A percentile compares a stretch with the other conserved stretches of the same genome.
phyloP scores from a whole-genome alignment of 2,329 filamentous ascomycete species.

The Botrytis paeoniae region DNA sequence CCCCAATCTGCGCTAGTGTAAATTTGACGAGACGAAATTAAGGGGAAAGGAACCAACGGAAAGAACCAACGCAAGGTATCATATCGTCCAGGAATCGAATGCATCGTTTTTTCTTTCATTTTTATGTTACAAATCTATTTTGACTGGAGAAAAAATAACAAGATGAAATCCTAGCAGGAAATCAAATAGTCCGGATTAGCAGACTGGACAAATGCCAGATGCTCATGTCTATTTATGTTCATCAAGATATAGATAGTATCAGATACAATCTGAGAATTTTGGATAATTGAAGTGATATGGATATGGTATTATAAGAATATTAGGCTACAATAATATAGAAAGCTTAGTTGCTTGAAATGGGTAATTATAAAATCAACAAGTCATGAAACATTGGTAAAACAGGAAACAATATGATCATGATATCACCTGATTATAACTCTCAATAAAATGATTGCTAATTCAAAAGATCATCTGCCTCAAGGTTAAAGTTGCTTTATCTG shows the following conservation, averaged over 20 bases:
- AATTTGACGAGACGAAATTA: neutral
- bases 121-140: too few species aligned
- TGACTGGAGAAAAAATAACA: neutral
- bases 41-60: neutral
- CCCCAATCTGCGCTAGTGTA: neutral
- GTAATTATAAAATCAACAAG: neutral
- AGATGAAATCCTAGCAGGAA: neutral
- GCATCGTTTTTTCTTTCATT: too few species aligned
- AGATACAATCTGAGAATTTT: fast-evolving
- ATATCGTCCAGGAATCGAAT: neutral
- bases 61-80: neutral
- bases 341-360: neutral
- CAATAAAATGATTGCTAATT: fast-evolving
- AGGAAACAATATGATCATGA: neutral
- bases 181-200: neutral
- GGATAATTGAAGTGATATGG: neutral
- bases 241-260: neutral
- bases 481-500: fast-evolving
- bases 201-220: neutral
- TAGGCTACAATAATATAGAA: too few species aligned
- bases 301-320: neutral
- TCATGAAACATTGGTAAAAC: neutral
- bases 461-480: neutral
- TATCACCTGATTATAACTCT: neutral
- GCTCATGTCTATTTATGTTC: neutral